These are phyloP conservation scores for Fragilaria radians DNA, from an alignment of 108 stramenopile genomes.

Conservation along the genomic window DNA sequence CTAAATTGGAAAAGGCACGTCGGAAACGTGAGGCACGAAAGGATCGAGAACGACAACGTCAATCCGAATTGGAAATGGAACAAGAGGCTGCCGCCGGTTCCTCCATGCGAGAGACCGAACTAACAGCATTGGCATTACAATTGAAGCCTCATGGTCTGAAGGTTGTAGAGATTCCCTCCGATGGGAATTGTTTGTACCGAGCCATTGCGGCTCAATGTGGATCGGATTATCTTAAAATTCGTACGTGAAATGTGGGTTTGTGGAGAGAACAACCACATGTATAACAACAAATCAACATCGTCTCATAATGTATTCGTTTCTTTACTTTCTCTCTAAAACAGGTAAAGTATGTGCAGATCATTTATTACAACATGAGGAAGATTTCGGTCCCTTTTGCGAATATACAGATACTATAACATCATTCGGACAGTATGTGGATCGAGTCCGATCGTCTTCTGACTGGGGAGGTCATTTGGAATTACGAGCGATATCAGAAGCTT, in stretches of 20 bases:
- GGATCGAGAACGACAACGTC: slow-evolving; percentile 40
- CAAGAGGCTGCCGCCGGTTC: slow-evolving; percentile 58
- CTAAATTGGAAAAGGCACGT: slow-evolving; percentile 55
- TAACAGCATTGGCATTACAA: slow-evolving; percentile 38
- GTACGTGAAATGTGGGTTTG: slow-evolving; percentile 28
- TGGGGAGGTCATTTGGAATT: slow-evolving; percentile 98
- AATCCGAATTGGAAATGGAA: slow-evolving; percentile 39
- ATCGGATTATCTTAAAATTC: slow-evolving; percentile 25
- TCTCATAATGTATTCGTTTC: no score
- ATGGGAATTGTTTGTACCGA: slow-evolving; percentile 96
- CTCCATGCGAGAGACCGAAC: slow-evolving; percentile 51
- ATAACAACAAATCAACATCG: no score
- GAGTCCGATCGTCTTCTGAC: slow-evolving; percentile 73
- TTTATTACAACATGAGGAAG: slow-evolving; percentile 47
- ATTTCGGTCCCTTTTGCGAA: slow-evolving; percentile 90
- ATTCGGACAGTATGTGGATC: slow-evolving; percentile 80
- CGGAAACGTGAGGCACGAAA: slow-evolving; percentile 49
- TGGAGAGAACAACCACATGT: no score
- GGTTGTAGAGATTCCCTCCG: slow-evolving; percentile 81
- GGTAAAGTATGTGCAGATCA: slow-evolving; percentile 59
- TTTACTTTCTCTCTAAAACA: no score
- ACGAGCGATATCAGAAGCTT: slow-evolving; percentile 69
- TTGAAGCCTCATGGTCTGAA: slow-evolving; percentile 39
- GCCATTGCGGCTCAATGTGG: slow-evolving; percentile 76
- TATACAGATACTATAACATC: slow-evolving; percentile 37